Conservation (phyloP, 176 grass and related monocot species). For the Oryza nivara region DNA sequence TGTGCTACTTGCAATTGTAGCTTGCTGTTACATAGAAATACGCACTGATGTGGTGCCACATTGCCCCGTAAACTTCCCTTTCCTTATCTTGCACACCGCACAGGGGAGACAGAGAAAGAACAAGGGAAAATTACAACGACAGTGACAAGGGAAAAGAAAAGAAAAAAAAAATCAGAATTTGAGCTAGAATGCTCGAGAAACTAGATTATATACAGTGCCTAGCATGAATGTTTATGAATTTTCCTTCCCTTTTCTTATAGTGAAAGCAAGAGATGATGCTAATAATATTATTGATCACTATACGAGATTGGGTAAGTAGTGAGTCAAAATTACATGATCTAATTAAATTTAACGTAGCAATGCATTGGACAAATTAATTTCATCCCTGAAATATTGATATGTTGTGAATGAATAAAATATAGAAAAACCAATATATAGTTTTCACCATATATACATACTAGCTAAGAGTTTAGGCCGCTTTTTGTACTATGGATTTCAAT, state of each 20-base stretch:
- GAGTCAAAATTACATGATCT: too few relatives aligned
- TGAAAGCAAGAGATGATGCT: background rate
- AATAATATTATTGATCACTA: too few relatives aligned
- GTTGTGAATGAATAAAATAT: background rate
- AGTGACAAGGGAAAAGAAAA: background rate
- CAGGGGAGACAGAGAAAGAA: constrained; percentile 24
- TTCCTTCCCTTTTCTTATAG: background rate
- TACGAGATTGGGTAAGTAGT: background rate
- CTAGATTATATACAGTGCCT: background rate
- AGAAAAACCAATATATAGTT: background rate
- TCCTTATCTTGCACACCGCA: constrained; percentile 47
- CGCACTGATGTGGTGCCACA: constrained; percentile 49
- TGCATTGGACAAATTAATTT: background rate
- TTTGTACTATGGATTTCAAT: background rate
- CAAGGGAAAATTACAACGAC: constrained; percentile 13
- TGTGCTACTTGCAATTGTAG: background rate
- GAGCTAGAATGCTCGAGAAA: background rate
- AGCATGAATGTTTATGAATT: background rate
- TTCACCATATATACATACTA: background rate
- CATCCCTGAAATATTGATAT: background rate
- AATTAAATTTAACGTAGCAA: background rate
- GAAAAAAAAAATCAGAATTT: background rate
- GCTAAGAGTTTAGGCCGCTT: background rate
- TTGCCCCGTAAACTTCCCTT: constrained; percentile 44
- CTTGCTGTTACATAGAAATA: constrained; percentile 34